Evolutionary conservation across 169 alveolate species (phyloP), one percentile per base, ranked within the genome.

Genomic region (Eimeria acervulina): DNA sequence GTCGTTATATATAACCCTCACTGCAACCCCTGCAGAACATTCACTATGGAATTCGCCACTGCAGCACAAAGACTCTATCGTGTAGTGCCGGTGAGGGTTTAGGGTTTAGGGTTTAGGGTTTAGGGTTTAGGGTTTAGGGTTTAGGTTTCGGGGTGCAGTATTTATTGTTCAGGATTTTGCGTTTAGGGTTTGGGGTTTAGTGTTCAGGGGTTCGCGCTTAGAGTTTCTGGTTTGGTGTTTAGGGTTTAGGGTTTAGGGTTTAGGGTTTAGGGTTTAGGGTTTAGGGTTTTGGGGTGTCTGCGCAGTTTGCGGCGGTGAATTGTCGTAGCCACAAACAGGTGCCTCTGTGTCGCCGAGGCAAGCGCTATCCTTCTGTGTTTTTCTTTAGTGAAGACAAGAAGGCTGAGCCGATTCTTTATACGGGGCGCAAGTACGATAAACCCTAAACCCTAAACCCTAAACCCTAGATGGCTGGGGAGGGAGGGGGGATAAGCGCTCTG

Each of bases 371-470:
- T 98, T 0, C 66, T 93, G 33, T 52, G 40, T 31, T 90, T 90
- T 85, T 96, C 95, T 63, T 97, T 96, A 19, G 70, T 98, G 55
- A 98, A 98, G 36, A 98, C 98, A 28, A 94, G 98, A 61, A 96
- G 98, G 89, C 90, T 97, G 42, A 97, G 97, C 91, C 96, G 95
- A 52, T 91, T 97, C 12, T 98, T 98, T 13, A 92, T 52, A 94
- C 52, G 98, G 97, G 94, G 98, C 98, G 80, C 98, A 98, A 94
- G 97, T 98, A 7, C 99, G 99, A 21, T 97, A 97, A 66, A 96
- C 97, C 94, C 99, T 97, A 59, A 99, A 99, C n/a, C 98, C 99
- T 3, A 93, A 92, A n/a, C n/a, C n/a, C 98, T 97, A n/a, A 61
- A 92, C 63, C 52, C 47, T 33, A 36, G 17, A 47, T 23, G n/a